Conservation (phyloP, 192 early-diverging fungal species). For the Coemansia reversa region DNA sequence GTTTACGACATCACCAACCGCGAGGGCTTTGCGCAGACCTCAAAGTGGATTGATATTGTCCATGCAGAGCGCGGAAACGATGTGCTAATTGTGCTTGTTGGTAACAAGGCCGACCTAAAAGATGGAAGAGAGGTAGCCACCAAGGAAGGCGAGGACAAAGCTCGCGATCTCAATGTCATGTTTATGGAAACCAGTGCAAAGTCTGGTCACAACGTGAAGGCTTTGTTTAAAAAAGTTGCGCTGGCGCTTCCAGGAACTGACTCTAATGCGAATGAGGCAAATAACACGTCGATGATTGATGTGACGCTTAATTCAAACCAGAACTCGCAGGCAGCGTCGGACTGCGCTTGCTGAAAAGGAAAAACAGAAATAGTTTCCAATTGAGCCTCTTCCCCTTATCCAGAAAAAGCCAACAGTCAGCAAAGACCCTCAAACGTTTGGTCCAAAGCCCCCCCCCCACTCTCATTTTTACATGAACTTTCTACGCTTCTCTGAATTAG, state of each 20-base stretch:
- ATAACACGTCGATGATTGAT: conserved; percentile 55
- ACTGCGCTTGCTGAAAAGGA: conserved; percentile 54
- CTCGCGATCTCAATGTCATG: conserved; percentile 94
- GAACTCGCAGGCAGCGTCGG: conserved; percentile 48
- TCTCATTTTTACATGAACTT: no score
- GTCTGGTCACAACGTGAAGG: conserved; percentile 98
- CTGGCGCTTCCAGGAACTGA: conserved; percentile 81
- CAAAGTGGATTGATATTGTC: conserved; percentile 99
- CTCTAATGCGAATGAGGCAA: conserved; percentile 58
- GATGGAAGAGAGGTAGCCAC: conserved; percentile 93
- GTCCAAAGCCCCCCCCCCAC: no score
- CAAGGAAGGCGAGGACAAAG: conserved; percentile 97
- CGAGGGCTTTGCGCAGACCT: conserved; percentile 93
- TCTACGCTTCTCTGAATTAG: no score
- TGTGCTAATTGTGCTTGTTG: conserved; percentile 97
- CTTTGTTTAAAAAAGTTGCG: conserved; percentile 95
- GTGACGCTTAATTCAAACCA: conserved; percentile 56
- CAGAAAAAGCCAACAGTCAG: neutral
- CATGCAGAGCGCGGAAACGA: conserved; percentile 96
- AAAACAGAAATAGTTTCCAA: neutral
- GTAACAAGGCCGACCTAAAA: conserved; percentile 98
- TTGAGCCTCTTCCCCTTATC: neutral
- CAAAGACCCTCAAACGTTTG: neutral
- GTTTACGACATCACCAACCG: conserved; percentile 98
- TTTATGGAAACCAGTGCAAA: conserved; percentile 99